Conservation (phyloP, 2,329 filamentous ascomycete genomes). For the Colletotrichum zoysiae region DNA sequence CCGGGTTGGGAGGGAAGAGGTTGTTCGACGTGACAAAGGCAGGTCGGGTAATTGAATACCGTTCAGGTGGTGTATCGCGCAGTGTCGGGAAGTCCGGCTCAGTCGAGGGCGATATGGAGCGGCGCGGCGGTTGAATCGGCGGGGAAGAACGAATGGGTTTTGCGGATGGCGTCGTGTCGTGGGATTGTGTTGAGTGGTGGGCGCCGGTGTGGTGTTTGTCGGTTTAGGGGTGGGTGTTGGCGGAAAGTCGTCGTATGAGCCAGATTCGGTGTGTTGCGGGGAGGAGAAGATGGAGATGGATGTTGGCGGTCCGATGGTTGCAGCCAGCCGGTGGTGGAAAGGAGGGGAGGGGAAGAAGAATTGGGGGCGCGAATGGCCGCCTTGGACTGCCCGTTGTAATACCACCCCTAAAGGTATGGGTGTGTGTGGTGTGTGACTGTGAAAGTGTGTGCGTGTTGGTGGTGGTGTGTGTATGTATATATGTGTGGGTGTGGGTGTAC, state of each 20-base stretch:
- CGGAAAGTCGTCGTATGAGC: slow-evolving; percentile 23
- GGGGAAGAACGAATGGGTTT: neutral
- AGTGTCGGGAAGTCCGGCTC: neutral
- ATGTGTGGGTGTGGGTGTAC: neutral
- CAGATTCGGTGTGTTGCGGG: slow-evolving; percentile 30
- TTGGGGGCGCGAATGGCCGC: slow-evolving; percentile 14
- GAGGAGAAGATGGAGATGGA: slow-evolving; percentile 29
- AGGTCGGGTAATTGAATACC: neutral
- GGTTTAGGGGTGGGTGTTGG: slow-evolving; percentile 15
- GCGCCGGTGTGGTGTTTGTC: neutral
- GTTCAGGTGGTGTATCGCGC: neutral
- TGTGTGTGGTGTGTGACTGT: neutral
- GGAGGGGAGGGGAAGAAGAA: slow-evolving; percentile 24
- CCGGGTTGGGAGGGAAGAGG: neutral
- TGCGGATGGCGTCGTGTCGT: slow-evolving; percentile 1
- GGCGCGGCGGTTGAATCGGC: neutral
- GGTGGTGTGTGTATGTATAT: neutral
- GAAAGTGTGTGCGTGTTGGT: neutral
- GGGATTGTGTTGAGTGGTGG: slow-evolving; percentile 2
- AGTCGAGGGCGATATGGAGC: neutral
- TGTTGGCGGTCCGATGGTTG: slow-evolving; percentile 17
- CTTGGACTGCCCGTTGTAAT: slow-evolving; percentile 15
- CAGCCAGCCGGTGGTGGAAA: slow-evolving; percentile 3
- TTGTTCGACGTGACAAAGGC: neutral
- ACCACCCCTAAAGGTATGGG: neutral